A percentile compares a stretch with the other conserved stretches of the same genome.
These are phyloP conservation scores for Aspergillus bombycis DNA, from an alignment of 2,329 filamentous ascomycete genomes.

Conservation along the genomic window DNA sequence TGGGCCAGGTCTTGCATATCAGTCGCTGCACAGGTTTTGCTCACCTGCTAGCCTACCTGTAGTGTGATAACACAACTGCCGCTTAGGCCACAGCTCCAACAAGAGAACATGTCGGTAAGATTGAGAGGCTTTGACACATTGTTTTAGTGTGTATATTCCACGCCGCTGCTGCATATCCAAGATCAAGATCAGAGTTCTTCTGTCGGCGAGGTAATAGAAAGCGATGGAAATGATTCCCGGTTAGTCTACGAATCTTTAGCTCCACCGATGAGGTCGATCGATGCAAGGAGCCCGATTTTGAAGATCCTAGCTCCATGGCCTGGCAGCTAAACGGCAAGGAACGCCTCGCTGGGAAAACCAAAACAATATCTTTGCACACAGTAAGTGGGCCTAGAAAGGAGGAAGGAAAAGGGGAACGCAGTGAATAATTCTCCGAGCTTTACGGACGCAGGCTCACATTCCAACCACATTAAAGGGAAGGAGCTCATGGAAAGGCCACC, in stretches of 20 bases:
- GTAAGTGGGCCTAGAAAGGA: neutral
- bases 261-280: neutral
- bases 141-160: neutral
- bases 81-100: neutral
- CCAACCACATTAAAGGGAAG: neutral
- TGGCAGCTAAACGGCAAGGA: neutral
- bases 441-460: neutral
- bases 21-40: neutral
- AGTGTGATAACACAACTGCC: neutral
- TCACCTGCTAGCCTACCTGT: neutral
- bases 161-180: neutral
- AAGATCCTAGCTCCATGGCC: neutral
- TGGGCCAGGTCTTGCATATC: neutral
- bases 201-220: neutral
- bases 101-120: neutral
- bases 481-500: neutral
- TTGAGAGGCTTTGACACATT: neutral
- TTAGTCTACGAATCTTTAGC: neutral
- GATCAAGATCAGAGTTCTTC: neutral
- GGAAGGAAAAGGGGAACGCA: neutral
- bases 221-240: neutral
- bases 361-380: neutral
- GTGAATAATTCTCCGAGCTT: neutral
- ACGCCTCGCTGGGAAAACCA: neutral
- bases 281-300: slow-evolving; percentile 16